These are phyloP conservation scores for Lecanicillium sp. DNA, from an alignment of 2,329 filamentous ascomycete species.

Conservation along the genomic window DNA sequence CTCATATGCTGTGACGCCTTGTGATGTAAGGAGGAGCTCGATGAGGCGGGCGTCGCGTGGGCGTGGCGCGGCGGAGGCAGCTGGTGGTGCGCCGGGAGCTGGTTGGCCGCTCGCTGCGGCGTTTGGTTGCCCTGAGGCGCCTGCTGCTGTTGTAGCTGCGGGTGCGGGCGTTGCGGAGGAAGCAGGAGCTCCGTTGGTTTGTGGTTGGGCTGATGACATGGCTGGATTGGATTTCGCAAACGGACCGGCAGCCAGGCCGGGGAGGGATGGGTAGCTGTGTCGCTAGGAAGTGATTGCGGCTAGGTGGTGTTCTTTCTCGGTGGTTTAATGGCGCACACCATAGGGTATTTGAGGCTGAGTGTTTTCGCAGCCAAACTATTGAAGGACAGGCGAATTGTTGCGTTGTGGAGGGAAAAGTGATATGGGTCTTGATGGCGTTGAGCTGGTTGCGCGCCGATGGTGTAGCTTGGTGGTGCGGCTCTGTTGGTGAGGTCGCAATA, in stretches of 20 bases:
- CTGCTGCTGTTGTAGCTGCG: not conserved
- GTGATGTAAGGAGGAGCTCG: constrained; percentile 69
- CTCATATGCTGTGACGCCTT: constrained; percentile 73
- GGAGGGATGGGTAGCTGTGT: not conserved
- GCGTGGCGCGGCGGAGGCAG: constrained; percentile 39
- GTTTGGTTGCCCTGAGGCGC: constrained; percentile 4
- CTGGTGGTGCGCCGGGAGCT: constrained; percentile 17
- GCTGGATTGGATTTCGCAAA: not conserved
- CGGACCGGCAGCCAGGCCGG: no score
- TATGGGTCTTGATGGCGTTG: not conserved
- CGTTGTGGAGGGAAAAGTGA: not conserved
- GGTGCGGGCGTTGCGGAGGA: constrained; percentile 8
- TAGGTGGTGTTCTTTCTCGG: no score
- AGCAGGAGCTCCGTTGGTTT: constrained; percentile 6
- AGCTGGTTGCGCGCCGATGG: not conserved
- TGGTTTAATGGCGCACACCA: no score
- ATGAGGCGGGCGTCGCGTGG: constrained; percentile 74
- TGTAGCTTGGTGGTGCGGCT: constrained; percentile 1
- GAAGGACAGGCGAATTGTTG: not conserved
- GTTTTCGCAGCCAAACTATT: not conserved
- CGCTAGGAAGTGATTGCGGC: not conserved
- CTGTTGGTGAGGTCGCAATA: constrained; percentile 3
- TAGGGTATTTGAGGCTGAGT: not conserved
- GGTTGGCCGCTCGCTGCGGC: constrained; percentile 14
- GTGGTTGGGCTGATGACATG: constrained; percentile 1